phyloP scores from a whole-genome alignment of 169 alveolate genomes.

The Theileria annulata region DNA sequence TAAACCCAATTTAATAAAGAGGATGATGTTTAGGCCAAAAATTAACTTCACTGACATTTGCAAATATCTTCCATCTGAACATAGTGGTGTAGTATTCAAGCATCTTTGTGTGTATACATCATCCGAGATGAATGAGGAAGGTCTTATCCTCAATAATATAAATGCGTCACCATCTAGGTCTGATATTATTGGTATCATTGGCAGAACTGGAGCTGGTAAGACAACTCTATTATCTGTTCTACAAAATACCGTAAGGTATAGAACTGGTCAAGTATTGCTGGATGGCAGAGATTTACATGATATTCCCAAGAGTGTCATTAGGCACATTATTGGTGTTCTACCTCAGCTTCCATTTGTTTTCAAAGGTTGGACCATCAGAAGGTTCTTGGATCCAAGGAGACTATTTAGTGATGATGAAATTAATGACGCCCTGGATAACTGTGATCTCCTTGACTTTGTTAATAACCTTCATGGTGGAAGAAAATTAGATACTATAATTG shows the following conservation, averaged over 20 bases:
- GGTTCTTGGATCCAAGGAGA: conserved; percentile 62
- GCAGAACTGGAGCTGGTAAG: conserved; percentile 67
- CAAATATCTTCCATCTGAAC: conserved; percentile 5
- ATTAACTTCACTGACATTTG: not conserved
- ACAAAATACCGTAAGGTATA: conserved; percentile 14
- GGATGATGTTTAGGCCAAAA: not conserved
- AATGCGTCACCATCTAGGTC: conserved; percentile 21
- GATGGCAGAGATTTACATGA: conserved; percentile 55
- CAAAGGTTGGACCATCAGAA: conserved; percentile 60
- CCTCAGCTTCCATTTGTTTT: conserved; percentile 60
- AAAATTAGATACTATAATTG: conserved; percentile 35
- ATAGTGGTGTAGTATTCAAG: conserved; percentile 10
- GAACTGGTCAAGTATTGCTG: conserved; percentile 48
- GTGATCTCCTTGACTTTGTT: conserved; percentile 47
- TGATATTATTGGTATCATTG: conserved; percentile 54
- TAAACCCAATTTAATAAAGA: not conserved
- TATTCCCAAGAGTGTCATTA: conserved; percentile 29
- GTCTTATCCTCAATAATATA: conserved; percentile 4
- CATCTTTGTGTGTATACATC: conserved; percentile 20
- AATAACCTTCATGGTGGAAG: conserved; percentile 24
- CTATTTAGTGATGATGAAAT: conserved; percentile 41
- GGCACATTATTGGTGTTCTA: conserved; percentile 52
- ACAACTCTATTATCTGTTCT: conserved; percentile 33
- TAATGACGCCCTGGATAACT: conserved; percentile 34
- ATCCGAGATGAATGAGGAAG: not conserved